Conservation (phyloP, 768 basidiomycete species). For the Lentinula edodes region DNA sequence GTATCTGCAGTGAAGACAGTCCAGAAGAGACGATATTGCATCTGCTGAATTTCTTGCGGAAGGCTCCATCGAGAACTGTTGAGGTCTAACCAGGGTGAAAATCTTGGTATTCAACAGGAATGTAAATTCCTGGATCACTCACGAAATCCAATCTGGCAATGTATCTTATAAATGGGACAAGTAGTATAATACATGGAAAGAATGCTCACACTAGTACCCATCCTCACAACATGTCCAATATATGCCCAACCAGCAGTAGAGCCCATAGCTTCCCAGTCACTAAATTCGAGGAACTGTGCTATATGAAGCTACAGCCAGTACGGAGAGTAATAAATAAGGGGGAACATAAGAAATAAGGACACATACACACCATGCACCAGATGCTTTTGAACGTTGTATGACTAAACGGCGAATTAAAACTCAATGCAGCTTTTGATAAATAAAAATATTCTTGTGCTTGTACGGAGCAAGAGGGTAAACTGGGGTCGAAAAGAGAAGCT, state of each 20-base stretch:
- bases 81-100: conserved; percentile 36
- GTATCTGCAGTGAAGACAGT: conserved; percentile 61
- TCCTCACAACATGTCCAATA: conserved; percentile 52
- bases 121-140: conserved; percentile 13
- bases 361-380: conserved; percentile 1
- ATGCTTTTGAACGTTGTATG: conserved; percentile 10
- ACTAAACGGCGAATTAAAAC: conserved; percentile 33
- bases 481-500: conserved; percentile 55
- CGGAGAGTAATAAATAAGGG: not conserved
- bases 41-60: conserved; percentile 33
- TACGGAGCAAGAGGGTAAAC: conserved; percentile 38
- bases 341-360: not conserved
- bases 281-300: conserved; percentile 50
- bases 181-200: not conserved
- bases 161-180: not conserved
- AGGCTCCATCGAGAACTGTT: conserved; percentile 59
- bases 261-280: conserved; percentile 41
- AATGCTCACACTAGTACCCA: conserved; percentile 53
- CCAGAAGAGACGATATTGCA: conserved; percentile 60
- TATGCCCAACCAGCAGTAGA: conserved; percentile 50
- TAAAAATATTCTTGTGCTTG: conserved; percentile 61
- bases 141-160: conserved; percentile 52
- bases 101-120: not conserved
- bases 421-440: conserved; percentile 48
- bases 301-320: conserved; percentile 27